Conservation (phyloP, 371 early-diverging fungal genomes). For the Mucor saturninus region DNA sequence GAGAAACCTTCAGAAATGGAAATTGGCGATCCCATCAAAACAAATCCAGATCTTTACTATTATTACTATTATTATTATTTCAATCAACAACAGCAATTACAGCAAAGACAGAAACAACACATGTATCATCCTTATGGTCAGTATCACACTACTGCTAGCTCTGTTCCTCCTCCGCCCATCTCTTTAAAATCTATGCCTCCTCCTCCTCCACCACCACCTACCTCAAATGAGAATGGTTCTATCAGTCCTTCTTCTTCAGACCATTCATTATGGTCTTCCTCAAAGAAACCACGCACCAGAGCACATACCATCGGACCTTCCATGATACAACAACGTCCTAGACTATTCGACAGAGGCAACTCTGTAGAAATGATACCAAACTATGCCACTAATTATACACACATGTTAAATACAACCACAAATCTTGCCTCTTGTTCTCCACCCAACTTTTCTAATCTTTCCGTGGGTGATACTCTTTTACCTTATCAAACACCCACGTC, state of each 20-base stretch:
- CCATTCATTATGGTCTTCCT: background rate
- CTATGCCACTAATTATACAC: background rate
- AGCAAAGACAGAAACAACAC: constrained; percentile 16
- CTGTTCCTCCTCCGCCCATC: constrained; percentile 18
- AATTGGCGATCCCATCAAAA: constrained; percentile 22
- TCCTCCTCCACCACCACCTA: constrained; percentile 27
- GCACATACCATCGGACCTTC: constrained; percentile 29
- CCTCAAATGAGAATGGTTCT: constrained; percentile 3
- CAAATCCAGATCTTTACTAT: constrained; percentile 34
- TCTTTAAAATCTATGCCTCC: constrained; percentile 25
- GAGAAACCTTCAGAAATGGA: background rate
- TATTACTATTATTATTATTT: constrained; percentile 40
- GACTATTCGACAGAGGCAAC: constrained; percentile 1
- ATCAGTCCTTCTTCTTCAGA: constrained; percentile 16
- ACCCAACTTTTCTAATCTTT: constrained; percentile 1
- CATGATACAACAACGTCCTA: constrained; percentile 1
- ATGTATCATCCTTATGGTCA: constrained; percentile 5
- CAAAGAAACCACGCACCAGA: constrained; percentile 18
- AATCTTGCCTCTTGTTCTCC: background rate
- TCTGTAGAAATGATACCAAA: background rate
- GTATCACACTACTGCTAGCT: constrained; percentile 1
- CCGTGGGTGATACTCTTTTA: constrained; percentile 4
- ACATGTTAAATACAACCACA: background rate
- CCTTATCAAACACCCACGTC: constrained; percentile 6
- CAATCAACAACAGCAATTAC: constrained; percentile 29